phyloP scores from a whole-genome alignment of 768 basidiomycete species.

The Boletus patriciae region DNA sequence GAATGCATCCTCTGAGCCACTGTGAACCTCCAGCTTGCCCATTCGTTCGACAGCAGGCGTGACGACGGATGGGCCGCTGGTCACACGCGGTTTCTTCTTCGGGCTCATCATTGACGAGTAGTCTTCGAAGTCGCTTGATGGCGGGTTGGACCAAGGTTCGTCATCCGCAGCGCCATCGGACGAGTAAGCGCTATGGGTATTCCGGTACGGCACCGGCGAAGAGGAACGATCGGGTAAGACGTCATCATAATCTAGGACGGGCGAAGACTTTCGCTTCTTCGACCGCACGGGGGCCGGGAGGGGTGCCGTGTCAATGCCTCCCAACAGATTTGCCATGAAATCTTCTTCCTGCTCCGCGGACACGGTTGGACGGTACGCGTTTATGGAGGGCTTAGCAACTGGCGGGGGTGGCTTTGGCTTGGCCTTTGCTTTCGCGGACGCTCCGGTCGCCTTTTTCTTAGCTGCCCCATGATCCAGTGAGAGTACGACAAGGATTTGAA shows the following conservation, averaged over 20 bases:
- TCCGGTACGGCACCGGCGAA: conserved; percentile 42
- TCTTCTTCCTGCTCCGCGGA: conserved; percentile 83
- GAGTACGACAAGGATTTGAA: neutral
- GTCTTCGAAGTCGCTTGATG: conserved; percentile 58
- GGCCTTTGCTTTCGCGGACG: conserved; percentile 37
- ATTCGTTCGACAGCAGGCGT: conserved; percentile 59
- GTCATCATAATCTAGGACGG: conserved; percentile 41
- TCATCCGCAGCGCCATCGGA: conserved; percentile 34
- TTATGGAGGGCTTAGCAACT: conserved; percentile 58
- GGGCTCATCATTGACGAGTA: conserved; percentile 54
- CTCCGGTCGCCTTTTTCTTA: conserved; percentile 26
- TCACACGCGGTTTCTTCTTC: conserved; percentile 58
- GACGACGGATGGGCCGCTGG: conserved; percentile 42
- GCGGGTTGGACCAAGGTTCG: conserved; percentile 18
- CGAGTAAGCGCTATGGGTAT: conserved; percentile 39
- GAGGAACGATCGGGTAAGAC: conserved; percentile 32
- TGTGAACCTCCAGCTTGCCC: conserved; percentile 57
- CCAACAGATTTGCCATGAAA: conserved; percentile 83
- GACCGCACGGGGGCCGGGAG: conserved; percentile 35
- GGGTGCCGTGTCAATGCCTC: conserved; percentile 59
- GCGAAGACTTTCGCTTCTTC: conserved; percentile 73
- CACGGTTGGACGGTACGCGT: conserved; percentile 75
- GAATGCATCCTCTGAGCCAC: conserved; percentile 50
- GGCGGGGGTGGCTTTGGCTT: conserved; percentile 51
- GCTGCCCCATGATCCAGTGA: conserved; percentile 20